These are phyloP conservation scores for Fusarium sp. DNA, from an alignment of 2,329 filamentous ascomycete species.

Conservation along the genomic window DNA sequence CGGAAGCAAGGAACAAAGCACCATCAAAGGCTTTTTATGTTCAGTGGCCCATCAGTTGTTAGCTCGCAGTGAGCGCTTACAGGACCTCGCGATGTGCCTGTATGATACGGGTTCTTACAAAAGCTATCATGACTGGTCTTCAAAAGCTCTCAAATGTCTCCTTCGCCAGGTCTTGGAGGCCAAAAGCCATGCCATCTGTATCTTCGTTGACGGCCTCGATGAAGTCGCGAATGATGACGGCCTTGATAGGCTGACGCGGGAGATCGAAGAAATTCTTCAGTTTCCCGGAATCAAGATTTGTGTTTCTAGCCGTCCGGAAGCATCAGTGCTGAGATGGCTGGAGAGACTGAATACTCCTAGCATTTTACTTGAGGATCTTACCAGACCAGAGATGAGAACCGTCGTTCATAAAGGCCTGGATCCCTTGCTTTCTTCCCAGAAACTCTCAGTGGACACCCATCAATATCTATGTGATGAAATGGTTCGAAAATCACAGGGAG, in stretches of 20 bases:
- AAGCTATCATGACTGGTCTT: not conserved
- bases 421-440: not conserved
- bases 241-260: accelerated
- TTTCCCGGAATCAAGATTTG: not conserved
- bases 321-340: accelerated
- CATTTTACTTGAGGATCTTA: not conserved
- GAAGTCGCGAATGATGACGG: not conserved
- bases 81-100: accelerated
- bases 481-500: not conserved
- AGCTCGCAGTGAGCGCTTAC: accelerated
- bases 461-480: accelerated
- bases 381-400: not conserved
- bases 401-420: not conserved
- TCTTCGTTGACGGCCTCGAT: not conserved
- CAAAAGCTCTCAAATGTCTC: too few relatives aligned
- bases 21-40: not conserved
- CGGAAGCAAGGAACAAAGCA: accelerated
- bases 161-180: accelerated
- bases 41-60: not conserved
- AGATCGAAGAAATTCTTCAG: not conserved
- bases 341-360: accelerated
- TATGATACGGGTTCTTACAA: accelerated
- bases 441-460: accelerated
- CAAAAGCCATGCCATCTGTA: accelerated
- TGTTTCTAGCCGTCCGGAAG: not conserved